Percentiles rank a stretch among this genome's conserved stretches.
phyloP scores from a whole-genome alignment of 352 stramenopile species.

The Globisporangium abappressorium region DNA sequence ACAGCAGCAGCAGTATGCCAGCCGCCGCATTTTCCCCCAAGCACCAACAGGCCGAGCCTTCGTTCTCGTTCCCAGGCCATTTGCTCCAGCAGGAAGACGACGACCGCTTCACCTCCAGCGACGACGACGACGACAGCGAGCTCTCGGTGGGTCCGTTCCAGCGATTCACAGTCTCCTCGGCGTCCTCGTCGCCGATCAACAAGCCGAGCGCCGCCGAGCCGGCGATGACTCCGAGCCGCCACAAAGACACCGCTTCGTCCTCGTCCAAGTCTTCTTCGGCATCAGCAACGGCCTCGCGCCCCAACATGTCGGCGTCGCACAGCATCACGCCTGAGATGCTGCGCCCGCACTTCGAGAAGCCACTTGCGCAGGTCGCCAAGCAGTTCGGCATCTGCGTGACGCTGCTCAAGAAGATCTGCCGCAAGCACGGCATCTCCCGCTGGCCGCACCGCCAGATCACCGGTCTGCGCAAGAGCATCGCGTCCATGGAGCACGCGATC shows the following conservation, averaged over 20 bases:
- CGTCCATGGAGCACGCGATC: conserved; percentile 83
- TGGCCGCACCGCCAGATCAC: conserved; percentile 88
- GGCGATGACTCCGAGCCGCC: conserved; percentile 22
- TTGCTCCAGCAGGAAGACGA: neutral
- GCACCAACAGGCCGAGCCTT: neutral
- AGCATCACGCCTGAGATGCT: conserved; percentile 83
- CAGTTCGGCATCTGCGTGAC: conserved; percentile 82
- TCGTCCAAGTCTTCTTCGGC: neutral
- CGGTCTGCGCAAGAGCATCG: conserved; percentile 82
- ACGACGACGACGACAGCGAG: neutral
- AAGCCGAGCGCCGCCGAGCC: neutral
- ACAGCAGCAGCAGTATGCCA: neutral
- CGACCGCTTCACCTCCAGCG: neutral
- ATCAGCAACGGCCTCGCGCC: conserved; percentile 17
- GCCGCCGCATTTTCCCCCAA: neutral
- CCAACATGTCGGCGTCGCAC: conserved; percentile 72
- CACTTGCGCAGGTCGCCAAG: conserved; percentile 71
- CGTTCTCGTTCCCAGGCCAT: neutral
- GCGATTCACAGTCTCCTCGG: conserved; percentile 10
- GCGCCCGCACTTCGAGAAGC: conserved; percentile 82
- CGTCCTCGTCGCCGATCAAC: neutral
- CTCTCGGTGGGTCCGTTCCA: conserved; percentile 1
- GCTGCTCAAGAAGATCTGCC: conserved; percentile 85
- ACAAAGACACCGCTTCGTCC: conserved; percentile 6
- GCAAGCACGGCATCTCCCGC: conserved; percentile 70